Conservation (phyloP, 805 yeast species). For the Candida qinlingensis region DNA sequence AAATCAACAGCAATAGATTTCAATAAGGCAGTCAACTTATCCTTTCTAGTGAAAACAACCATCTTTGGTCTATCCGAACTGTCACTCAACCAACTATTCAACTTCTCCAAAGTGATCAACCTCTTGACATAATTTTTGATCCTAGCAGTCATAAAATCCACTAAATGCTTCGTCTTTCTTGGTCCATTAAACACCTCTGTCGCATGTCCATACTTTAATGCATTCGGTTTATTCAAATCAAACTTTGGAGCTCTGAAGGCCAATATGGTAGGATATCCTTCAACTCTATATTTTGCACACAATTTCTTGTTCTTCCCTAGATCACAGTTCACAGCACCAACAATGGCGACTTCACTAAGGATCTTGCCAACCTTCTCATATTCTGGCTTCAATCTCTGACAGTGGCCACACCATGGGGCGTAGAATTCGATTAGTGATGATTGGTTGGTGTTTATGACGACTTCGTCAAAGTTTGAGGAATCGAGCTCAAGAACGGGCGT, state of each 20-base stretch:
- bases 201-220: conserved; percentile 35
- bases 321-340: conserved; percentile 88
- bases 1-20: conserved; percentile 71
- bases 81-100: conserved; percentile 24
- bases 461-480: conserved; percentile 55
- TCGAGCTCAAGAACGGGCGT: conserved; percentile 50
- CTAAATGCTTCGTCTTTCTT: conserved; percentile 49
- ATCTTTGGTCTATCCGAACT: conserved; percentile 30
- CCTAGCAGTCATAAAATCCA: conserved; percentile 49
- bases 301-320: conserved; percentile 56
- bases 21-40: conserved; percentile 45
- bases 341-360: conserved; percentile 50
- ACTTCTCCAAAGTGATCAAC: conserved; percentile 31
- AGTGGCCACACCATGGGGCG: conserved; percentile 99
- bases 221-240: conserved; percentile 19
- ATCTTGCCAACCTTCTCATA: conserved; percentile 58
- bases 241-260: conserved; percentile 80
- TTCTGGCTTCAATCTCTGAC: conserved; percentile 64
- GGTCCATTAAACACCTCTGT: conserved; percentile 58
- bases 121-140: conserved; percentile 63
- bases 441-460: conserved; percentile 64
- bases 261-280: conserved; percentile 81
- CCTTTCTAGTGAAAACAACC: conserved; percentile 48
- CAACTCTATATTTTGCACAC: conserved; percentile 59
- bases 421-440: conserved; percentile 83